Evolutionary conservation across 108 stramenopile species (phyloP), one percentile per base, ranked within the genome.

Genomic region (Fragilariopsis cylindrus): DNA sequence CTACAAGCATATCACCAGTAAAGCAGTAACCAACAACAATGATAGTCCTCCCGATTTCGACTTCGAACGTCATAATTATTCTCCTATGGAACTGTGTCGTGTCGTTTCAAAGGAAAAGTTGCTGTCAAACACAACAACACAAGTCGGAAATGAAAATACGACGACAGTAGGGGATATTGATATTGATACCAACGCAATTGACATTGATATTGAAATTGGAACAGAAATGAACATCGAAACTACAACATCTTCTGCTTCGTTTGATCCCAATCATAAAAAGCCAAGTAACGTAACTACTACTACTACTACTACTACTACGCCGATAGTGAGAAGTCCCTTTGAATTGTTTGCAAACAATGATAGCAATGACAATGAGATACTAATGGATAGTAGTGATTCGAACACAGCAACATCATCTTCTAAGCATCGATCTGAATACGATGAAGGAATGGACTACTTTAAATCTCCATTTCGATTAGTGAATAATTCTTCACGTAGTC

Each of bases 361-460:
- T 0, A 15, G 48, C 48, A 43, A 48, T 19, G 67, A 57, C 57
- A n/a, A 46, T 41, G 50, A 40, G 48, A 30, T 30, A 30, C 30
- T 30, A 30, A 30, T 1, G 30, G 30, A 30, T 30, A 30, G 30
- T 30, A 30, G 30, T 30, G 30, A 30, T 30, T 30, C 30, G 30
- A 30, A 30, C 30, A 30, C 30, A 30, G 0, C 30, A 30, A 30
- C 30, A 30, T 30, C 30, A 30, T 12, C 50, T 8, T 69, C 56
- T 30, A 74, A 77, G 19, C 72, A 65, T 30, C 72, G 74, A 18
- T 63, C 74, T 39, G 85, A 86, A 48, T 88, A 86, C 45, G 88
- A 88, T 60, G 88, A 88, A 77, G 88, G 88, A 15, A 84, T 88
- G 83, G 67, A 82, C 43, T 64, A 71, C 41, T 86, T 79, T 62